Evolutionary conservation across 148 eudicot genomes (phyloP).

Genomic region (Silene uniflora): DNA sequence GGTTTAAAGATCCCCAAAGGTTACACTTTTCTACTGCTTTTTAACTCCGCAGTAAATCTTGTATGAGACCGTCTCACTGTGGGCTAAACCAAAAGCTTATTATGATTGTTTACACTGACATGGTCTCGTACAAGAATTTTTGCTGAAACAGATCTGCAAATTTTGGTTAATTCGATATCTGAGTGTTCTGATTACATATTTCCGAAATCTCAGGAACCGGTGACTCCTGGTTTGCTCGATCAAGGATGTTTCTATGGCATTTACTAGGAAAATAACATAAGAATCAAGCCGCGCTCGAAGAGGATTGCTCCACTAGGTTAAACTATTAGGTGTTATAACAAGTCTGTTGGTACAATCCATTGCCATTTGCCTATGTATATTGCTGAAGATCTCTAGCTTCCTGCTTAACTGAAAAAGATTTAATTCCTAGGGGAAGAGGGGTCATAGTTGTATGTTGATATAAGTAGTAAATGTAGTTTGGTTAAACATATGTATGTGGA

Average conservation of each 20-base stretch:
- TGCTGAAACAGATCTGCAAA: neutral
- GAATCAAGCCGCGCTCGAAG: neutral
- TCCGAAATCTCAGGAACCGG: slow-evolving; percentile 19
- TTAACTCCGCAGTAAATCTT: too few relatives aligned
- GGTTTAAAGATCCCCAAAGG: slow-evolving; percentile 23
- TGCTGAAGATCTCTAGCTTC: neutral
- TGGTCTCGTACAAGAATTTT: too few relatives aligned
- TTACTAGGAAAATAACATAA: neutral
- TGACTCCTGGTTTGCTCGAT: neutral
- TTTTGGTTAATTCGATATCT: neutral
- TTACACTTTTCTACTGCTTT: neutral
- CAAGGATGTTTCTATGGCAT: neutral
- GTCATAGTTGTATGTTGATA: neutral
- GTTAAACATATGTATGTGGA: neutral
- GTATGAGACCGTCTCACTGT: too few relatives aligned
- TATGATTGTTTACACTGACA: too few relatives aligned
- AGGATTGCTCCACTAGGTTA: neutral
- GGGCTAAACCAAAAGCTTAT: too few relatives aligned
- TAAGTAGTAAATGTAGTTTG: neutral
- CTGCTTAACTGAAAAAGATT: neutral
- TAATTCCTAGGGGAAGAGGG: neutral
- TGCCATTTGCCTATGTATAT: slow-evolving; percentile 7
- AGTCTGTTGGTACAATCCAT: slow-evolving; percentile 2
- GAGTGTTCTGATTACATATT: neutral
- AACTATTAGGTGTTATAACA: neutral